Evolutionary conservation across 139 green algal genomes (phyloP), one percentile per base, ranked within the genome.

Genomic region (Chlamydomonas incerta): DNA sequence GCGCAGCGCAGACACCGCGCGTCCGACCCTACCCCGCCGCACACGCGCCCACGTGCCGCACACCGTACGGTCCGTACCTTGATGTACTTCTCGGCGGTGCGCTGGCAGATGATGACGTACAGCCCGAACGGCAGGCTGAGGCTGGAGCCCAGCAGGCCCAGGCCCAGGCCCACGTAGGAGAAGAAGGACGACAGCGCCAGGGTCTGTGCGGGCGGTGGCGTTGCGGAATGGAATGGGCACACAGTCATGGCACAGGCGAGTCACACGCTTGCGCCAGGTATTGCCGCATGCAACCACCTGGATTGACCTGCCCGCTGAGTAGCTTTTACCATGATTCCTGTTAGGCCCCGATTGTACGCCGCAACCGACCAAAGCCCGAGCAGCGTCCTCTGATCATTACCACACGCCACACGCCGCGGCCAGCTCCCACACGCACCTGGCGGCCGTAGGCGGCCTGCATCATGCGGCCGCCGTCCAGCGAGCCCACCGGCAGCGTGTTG

Each of bases 31-130:
- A n/a, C n/a, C n/a, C n/a, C n/a, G n/a, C n/a, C n/a, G n/a, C n/a
- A n/a, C n/a, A n/a, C n/a, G n/a, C n/a, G n/a, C n/a, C n/a, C n/a
- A n/a, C n/a, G n/a, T n/a, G n/a, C n/a, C n/a, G n/a, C n/a, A n/a
- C n/a, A n/a, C n/a, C n/a, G n/a, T n/a, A n/a, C 41, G 41, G 6
- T 5, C 24, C 35, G 23, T 23, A 85, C 79, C 63, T 85, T n/a
- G 79, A 97, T 88, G 88, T 94, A 93, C 60, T 87, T 87, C 92
- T 97, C 95, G 11, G 92, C 84, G 35, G 92, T 81, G n/a, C 95
- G 91, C 87, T 98, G 93, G 74, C 92, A 96, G 68, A 98, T 94
- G 70, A 98, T 88, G 15, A 98, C 92, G 89, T 95, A 98, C 31
- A 98, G 90, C 0, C 95, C 95, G 82, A 97, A 98, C 11, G 95